Percentiles rank a stretch among this genome's conserved stretches.
Conservation (phyloP, 306 rosid genomes). For the Cicer yamashitae region DNA sequence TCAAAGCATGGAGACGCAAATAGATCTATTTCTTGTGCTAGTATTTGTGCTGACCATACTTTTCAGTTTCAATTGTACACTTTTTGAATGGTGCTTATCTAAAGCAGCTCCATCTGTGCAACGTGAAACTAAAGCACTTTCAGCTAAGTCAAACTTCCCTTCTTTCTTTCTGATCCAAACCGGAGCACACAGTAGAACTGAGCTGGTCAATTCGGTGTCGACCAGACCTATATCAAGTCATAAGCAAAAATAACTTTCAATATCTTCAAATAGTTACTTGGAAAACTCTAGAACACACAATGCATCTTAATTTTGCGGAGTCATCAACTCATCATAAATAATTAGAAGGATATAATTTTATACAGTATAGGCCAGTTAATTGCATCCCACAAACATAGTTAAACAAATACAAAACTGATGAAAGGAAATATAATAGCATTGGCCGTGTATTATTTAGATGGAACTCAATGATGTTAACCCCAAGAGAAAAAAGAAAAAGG, state of each 20-base stretch:
- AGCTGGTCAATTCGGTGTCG: slow-evolving; percentile 39
- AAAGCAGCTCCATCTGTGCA: slow-evolving; percentile 27
- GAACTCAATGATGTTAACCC: slow-evolving; percentile 12
- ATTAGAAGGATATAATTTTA: slow-evolving; percentile 14
- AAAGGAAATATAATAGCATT: slow-evolving; percentile 17
- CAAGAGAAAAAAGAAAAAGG: slow-evolving; percentile 3
- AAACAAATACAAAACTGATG: slow-evolving; percentile 10
- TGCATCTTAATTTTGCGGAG: slow-evolving; percentile 17
- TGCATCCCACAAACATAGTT: slow-evolving; percentile 2
- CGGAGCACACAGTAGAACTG: slow-evolving; percentile 40
- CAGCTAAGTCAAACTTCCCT: slow-evolving; percentile 43
- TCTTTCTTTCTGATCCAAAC: slow-evolving; percentile 50
- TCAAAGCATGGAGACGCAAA: slow-evolving; percentile 74
- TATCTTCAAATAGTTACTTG: slow-evolving; percentile 15
- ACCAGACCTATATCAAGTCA: slow-evolving; percentile 43
- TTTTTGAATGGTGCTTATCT: slow-evolving; percentile 46
- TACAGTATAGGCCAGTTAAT: neutral
- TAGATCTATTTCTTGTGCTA: slow-evolving; percentile 53
- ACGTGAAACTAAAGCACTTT: slow-evolving; percentile 41
- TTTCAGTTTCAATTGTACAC: slow-evolving; percentile 43
- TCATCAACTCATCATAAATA: slow-evolving; percentile 17
- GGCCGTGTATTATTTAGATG: neutral
- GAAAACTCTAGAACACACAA: neutral
- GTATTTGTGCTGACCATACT: slow-evolving; percentile 42
- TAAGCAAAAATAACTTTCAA: slow-evolving; percentile 41